Percentiles rank a stretch among this genome's conserved stretches.
Evolutionary conservation across 768 basidiomycete genomes (phyloP).

Genomic region (Boletus pseudopeckii): DNA sequence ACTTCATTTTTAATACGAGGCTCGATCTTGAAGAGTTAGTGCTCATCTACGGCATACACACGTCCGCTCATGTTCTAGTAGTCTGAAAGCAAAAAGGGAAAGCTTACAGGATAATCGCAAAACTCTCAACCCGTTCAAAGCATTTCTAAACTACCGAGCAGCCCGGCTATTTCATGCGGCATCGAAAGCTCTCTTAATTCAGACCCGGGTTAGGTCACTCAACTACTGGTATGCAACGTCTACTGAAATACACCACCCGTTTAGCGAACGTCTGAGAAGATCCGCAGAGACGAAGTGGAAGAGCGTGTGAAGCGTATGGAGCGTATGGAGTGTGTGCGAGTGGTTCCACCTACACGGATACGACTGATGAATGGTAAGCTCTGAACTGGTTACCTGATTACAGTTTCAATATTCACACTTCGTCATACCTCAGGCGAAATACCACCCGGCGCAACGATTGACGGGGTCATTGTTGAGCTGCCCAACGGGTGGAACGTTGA

Average conservation of each 20-base stretch:
- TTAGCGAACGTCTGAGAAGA: conserved; percentile 9
- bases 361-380: background rate
- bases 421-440: background rate
- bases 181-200: background rate
- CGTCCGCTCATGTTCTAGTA: background rate
- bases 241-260: background rate
- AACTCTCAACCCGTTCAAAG: conserved; percentile 2
- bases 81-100: background rate
- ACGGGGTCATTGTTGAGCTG: background rate
- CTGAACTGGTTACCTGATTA: background rate
- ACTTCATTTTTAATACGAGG: conserved; percentile 2
- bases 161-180: background rate
- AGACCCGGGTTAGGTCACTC: background rate
- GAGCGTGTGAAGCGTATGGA: too few relatives aligned
- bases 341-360: conserved; percentile 4
- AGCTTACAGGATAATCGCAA: background rate
- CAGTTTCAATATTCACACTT: background rate
- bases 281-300: background rate
- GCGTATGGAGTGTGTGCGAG: background rate
- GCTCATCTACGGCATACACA: too few relatives aligned
- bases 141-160: background rate
- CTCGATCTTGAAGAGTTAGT: background rate
- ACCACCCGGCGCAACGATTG: background rate
- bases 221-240: background rate
- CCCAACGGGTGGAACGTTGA: background rate